These are phyloP conservation scores for Sporopachydermia lactativora DNA, from an alignment of 805 yeast species.

Conservation along the genomic window DNA sequence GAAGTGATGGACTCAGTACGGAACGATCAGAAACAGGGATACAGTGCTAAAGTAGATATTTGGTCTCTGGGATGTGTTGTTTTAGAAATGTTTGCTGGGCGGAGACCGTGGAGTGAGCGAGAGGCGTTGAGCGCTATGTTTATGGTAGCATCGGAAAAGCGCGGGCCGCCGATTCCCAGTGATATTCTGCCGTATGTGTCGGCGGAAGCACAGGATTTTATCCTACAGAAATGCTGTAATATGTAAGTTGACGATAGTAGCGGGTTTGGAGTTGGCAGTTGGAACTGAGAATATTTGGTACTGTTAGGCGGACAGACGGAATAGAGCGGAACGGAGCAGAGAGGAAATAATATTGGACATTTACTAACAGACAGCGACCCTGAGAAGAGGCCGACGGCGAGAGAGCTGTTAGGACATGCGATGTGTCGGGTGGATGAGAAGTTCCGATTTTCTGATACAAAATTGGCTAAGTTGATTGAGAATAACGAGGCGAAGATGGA, in stretches of 20 bases:
- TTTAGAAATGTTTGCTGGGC: constrained; percentile 91
- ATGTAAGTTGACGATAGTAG: constrained; percentile 19
- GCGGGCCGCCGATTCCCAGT: constrained; percentile 95
- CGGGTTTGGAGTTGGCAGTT: no score
- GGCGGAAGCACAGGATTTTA: constrained; percentile 49
- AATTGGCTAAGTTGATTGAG: constrained; percentile 38
- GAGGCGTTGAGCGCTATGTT: constrained; percentile 93
- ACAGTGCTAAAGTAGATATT: constrained; percentile 93
- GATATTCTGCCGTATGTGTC: constrained; percentile 59
- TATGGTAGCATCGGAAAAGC: constrained; percentile 32
- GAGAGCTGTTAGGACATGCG: constrained; percentile 37
- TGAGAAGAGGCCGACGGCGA: constrained; percentile 79
- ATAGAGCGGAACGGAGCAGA: no score
- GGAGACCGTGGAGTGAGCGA: constrained; percentile 92
- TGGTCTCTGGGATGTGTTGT: constrained; percentile 98
- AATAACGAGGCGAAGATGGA: background rate
- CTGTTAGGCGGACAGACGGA: no score
- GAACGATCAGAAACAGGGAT: constrained; percentile 68
- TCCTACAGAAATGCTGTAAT: constrained; percentile 57
- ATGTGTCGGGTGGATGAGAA: constrained; percentile 28
- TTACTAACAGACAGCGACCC: constrained; percentile 34
- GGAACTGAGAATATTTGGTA: no score
- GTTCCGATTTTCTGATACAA: constrained; percentile 40
- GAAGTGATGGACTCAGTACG: constrained; percentile 84
- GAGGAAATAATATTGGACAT: no score